Evolutionary conservation across 345 rosid species (phyloP).

Genomic region (Brassica nigra): DNA sequence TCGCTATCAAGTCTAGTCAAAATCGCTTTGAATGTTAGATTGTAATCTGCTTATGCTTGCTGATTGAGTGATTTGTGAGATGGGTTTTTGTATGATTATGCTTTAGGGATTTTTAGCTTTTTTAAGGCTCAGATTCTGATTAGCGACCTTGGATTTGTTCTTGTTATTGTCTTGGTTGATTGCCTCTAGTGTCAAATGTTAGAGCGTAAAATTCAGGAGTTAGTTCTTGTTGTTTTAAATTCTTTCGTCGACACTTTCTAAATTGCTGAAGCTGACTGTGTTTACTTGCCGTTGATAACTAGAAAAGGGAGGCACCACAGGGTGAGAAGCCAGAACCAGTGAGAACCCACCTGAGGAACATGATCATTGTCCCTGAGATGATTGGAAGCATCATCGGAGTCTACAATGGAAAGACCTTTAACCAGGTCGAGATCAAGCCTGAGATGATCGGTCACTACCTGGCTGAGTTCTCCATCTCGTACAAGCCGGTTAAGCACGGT

Average conservation of each 20-base stretch:
- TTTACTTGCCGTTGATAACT: not conserved
- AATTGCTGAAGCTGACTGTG: not conserved
- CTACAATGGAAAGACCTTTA: slow-evolving; percentile 94
- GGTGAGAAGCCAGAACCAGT: slow-evolving; percentile 98
- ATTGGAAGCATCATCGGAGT: slow-evolving; percentile 92
- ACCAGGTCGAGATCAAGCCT: slow-evolving; percentile 94
- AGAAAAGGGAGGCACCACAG: slow-evolving; percentile 95
- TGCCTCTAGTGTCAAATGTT: too few relatives aligned
- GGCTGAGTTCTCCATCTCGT: slow-evolving; percentile 81
- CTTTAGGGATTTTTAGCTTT: not conserved
- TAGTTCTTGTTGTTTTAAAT: too few relatives aligned
- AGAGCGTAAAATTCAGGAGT: too few relatives aligned
- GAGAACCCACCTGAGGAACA: slow-evolving; percentile 83
- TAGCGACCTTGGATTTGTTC: not conserved
- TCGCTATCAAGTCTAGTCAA: not conserved
- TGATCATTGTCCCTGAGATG: slow-evolving; percentile 97
- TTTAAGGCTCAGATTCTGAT: not conserved
- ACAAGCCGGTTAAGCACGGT: slow-evolving; percentile 98
- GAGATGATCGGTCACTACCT: slow-evolving; percentile 92
- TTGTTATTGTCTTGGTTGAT: too few relatives aligned
- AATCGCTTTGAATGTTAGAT: not conserved
- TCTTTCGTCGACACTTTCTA: too few relatives aligned
- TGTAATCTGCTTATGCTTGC: not conserved
- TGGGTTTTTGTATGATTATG: too few relatives aligned
- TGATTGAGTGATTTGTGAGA: not conserved